Base-by-base conservation (phyloP, 495 filamentous ascomycete species). In the Trichoderma gamsii region DNA sequence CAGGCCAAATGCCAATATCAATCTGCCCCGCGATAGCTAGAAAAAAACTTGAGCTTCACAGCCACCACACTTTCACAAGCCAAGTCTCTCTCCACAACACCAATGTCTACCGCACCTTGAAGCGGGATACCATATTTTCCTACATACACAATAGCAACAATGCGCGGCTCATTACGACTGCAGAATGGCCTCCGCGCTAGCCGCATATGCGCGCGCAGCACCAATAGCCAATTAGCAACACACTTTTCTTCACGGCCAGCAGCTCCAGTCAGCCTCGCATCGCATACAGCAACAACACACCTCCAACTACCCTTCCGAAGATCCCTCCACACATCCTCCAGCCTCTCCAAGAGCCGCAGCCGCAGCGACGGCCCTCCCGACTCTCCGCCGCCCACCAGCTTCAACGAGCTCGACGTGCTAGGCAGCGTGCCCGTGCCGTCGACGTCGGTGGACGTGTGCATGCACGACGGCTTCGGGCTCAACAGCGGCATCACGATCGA, bases 361-460 rank as follows among this genome's bases (percentile, higher is more conserved):
- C 56, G 25, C 27, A 12, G 16, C 27, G 56, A 61, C 23, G 6
- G 13, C 4, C 56, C 56, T 11, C 23, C 56, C 56, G 56, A 61
- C 1, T 29, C 15, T 7, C n/a, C 72, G 7, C 75, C 76, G 2
- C 66, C 87, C 70, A 95, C 92, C 25, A 90, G 96, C 78, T 91
- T 97, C 70, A 78, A 73, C 16, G 77, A 79, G 15, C 81, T 98
- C 68, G 85, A 99, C 75, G 88, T 99, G 13, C 84, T 97, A 9
- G 88, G 86, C n/a, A 86, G 85, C 69, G 84, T 88, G 9, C 88
- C 92, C 0, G 79, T 86, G 4, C 95, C 95, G 0, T 83, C 91
- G 0, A 96, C 94, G 0, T 84, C 86, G 0, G 85, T 99, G n/a
- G 93, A 97, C 70, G 85, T 88, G 44, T 92, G 89, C 73, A 82